These are phyloP conservation scores for Guillardia theta DNA, from an alignment of 78 protist genomes.

Conservation along the genomic window DNA sequence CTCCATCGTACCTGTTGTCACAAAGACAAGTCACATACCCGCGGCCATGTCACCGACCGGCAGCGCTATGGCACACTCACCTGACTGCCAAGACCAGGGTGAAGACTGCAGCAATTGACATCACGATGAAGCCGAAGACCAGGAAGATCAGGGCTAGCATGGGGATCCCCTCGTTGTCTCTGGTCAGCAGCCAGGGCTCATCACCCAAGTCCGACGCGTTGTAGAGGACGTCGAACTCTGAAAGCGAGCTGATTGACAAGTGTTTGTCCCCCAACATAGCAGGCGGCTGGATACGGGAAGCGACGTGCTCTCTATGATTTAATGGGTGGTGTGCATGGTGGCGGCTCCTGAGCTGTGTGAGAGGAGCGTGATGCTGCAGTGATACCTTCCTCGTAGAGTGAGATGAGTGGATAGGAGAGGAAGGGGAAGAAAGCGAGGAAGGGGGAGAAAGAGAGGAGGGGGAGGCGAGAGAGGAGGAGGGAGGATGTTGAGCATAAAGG, in stretches of 20 bases:
- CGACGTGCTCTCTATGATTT: not conserved
- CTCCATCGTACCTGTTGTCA: not conserved
- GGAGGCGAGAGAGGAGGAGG: not conserved
- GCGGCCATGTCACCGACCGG: not conserved
- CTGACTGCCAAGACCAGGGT: not conserved
- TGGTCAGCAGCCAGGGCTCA: not conserved
- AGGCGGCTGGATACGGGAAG: no score
- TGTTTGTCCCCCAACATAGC: no score
- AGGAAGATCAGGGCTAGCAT: not conserved
- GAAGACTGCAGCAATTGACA: not conserved
- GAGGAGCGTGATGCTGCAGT: not conserved
- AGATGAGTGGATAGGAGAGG: not conserved
- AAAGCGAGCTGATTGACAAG: no score
- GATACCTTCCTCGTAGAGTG: not conserved
- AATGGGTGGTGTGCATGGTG: not conserved
- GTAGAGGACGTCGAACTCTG: no score
- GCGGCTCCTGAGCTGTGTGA: not conserved
- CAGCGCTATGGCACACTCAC: not conserved
- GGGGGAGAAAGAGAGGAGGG: not conserved
- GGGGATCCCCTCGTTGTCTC: not conserved
- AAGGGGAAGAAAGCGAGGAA: not conserved
- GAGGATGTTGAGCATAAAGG: not conserved
- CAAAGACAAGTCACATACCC: not conserved
- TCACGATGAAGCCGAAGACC: not conserved
- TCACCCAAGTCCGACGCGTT: not conserved